Conservation (phyloP, 345 rosid species). For the Balakata baccata region DNA sequence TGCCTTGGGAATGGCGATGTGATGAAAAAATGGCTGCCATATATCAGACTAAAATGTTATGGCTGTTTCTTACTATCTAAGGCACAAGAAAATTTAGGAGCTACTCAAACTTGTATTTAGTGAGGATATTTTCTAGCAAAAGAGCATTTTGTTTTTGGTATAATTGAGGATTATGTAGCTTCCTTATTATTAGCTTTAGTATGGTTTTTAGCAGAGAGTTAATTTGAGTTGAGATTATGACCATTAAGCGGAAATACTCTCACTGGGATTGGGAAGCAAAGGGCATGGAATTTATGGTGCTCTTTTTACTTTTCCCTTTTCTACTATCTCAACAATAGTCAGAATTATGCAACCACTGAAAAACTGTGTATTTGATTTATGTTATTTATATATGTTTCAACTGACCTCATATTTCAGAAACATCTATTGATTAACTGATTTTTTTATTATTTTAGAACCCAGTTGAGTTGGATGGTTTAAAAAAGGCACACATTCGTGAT, state of each 20-base stretch:
- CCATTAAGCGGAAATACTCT: not conserved
- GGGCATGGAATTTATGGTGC: not conserved
- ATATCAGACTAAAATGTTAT: not conserved
- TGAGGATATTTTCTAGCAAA: not conserved
- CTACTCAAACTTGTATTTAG: not conserved
- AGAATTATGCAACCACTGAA: not conserved
- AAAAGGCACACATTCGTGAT: slow-evolving; percentile 87
- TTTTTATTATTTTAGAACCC: slow-evolving; percentile 52
- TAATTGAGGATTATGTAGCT: not conserved
- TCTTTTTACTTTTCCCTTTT: not conserved
- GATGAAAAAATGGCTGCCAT: not conserved
- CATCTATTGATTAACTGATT: not conserved
- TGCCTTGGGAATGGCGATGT: not conserved
- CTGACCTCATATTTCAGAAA: not conserved
- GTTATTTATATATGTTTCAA: not conserved
- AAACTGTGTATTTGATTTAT: not conserved
- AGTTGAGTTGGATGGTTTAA: slow-evolving; percentile 81
- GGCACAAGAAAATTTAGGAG: not conserved
- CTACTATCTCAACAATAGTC: not conserved
- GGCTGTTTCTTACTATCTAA: not conserved
- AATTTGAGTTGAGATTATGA: not conserved
- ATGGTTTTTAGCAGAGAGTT: not conserved
- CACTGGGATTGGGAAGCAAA: not conserved
- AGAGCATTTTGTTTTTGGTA: not conserved
- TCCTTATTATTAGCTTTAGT: not conserved